Evolutionary conservation across 768 basidiomycete species (phyloP), one percentile per base, ranked within the genome.

Genomic region (Hebeloma cylindrosporum): DNA sequence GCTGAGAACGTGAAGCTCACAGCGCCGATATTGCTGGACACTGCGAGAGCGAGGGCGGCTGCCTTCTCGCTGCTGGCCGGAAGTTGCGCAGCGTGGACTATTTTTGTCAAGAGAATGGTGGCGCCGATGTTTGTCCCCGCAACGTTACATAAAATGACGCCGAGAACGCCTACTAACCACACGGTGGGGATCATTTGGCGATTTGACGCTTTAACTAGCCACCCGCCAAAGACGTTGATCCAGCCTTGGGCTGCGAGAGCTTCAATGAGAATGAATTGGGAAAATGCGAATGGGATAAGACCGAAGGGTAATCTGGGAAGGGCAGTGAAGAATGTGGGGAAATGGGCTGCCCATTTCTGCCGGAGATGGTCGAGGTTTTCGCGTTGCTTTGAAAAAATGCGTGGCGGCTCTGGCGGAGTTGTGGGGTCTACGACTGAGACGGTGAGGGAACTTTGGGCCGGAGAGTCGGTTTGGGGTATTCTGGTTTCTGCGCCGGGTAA

Each of bases 211-310:
- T 54, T 70, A 40, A 70, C 59, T 26, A 84, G 71, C 88, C 89
- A 90, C 18, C 42, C 41, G 13, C 82, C 85, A 59, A 94, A 95
- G 17, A 93, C 73, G 9, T 80, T 73, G 7, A 95, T 90, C 93
- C 94, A 98, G 20, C 92, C 92, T 47, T 85, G 82, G 49, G 81
- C 74, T 9, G 82, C 74, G 5, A 98, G 75, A 0, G 77, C 88
- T 59, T 94, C 87, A 46, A 95, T 90, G 45, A 98, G 79, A 53
- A 97, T 91, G 68, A 98, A 97, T 65, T 94, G 92, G 1, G 87
- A 84, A 60, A 97, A 93, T 0, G 93, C 89, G 59, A 98, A 98
- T 0, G 91, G 91, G 11, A 96, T 70, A 5, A 96, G 79, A 9
- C 81, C 75, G 47, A 93, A 81, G 0, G 93, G 94, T 0, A 94